A percentile compares a stretch with the other conserved stretches of the same genome.
These are phyloP conservation scores for Alternaria panax DNA, from an alignment of 2,329 filamentous ascomycete genomes.

Conservation along the genomic window DNA sequence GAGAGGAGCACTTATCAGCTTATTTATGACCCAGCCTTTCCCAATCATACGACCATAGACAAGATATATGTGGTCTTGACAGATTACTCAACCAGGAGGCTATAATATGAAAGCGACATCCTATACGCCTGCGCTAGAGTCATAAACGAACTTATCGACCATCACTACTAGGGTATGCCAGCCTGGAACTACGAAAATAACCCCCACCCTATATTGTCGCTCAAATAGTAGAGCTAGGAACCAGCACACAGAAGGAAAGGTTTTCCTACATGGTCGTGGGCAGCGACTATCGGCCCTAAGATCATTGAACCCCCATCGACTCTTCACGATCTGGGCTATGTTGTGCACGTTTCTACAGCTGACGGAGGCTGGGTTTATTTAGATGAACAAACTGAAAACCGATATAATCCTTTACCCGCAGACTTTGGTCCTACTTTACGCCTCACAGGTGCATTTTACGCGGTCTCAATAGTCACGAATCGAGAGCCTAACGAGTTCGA, in stretches of 20 bases:
- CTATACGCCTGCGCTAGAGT: neutral
- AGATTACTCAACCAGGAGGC: neutral
- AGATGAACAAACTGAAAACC: neutral
- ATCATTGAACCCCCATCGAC: too few relatives aligned
- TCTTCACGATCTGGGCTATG: neutral
- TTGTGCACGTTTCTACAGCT: neutral
- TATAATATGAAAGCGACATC: neutral
- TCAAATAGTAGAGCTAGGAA: accelerated
- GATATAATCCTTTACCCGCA: neutral
- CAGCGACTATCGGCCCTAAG: neutral
- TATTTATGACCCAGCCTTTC: too few relatives aligned
- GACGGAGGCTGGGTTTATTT: neutral
- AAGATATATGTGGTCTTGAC: too few relatives aligned
- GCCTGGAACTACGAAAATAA: accelerated
- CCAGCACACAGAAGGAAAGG: neutral
- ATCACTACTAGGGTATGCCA: neutral
- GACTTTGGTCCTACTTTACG: neutral
- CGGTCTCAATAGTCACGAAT: neutral
- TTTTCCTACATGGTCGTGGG: neutral
- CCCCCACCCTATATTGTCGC: accelerated
- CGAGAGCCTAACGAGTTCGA: neutral
- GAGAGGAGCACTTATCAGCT: too few relatives aligned
- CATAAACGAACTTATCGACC: accelerated
- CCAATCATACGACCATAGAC: too few relatives aligned
- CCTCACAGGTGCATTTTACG: neutral